phyloP scores from a whole-genome alignment of 1,284 basidiomycete species.

The Trametes polyzona region DNA sequence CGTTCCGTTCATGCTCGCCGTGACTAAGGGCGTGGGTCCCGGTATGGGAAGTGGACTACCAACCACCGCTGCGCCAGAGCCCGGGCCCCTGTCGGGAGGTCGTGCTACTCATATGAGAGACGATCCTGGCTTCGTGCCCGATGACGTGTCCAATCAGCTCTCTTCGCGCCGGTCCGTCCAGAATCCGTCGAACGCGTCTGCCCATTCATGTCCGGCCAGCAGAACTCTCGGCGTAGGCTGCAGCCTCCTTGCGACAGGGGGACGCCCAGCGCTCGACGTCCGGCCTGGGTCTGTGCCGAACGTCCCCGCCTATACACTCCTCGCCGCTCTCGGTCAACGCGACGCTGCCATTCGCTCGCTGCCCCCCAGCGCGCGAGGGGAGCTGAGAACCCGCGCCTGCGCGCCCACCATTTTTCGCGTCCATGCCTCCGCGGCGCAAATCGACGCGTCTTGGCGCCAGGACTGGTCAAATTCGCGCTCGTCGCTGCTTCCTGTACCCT shows the following conservation, averaged over 20 bases:
- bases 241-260: neutral
- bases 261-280: neutral
- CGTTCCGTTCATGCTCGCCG: neutral
- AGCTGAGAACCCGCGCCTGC: neutral
- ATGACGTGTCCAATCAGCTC: neutral
- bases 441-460: neutral
- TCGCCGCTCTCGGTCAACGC: no score
- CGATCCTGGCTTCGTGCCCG: neutral
- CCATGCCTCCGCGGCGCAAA: neutral
- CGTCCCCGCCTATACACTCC: no score
- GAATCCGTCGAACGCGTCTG: neutral
- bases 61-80: neutral
- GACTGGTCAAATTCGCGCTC: conserved; percentile 1
- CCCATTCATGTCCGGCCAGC: neutral
- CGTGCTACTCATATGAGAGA: neutral
- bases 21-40: neutral
- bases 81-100: neutral
- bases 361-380: neutral
- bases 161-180: neutral
- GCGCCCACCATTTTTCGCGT: neutral
- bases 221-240: neutral
- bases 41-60: neutral
- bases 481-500: neutral
- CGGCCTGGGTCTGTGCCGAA: neutral
- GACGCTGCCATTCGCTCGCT: neutral